Evolutionary conservation across 345 rosid genomes (phyloP), one percentile per base, ranked within the genome.

Genomic region (Cardamine resedifolia): DNA sequence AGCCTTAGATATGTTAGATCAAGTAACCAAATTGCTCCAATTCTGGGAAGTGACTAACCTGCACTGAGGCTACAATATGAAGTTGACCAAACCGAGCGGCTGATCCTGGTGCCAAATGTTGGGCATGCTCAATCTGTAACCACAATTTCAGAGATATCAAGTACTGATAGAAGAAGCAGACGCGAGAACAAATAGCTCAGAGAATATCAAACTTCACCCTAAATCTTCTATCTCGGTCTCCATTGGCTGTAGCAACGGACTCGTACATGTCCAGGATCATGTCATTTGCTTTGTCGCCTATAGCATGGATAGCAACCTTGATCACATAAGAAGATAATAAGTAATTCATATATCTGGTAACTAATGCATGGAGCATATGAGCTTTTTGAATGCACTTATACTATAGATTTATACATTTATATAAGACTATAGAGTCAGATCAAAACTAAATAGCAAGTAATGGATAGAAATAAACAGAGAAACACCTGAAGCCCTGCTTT

Each of bases 231-330:
- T 90, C 95, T 15, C 92, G 78, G 72, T 68, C 80, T 80, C 97
- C 98, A 75, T 83, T 88, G 39, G 80, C 75, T 39, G 81, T 83
- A 60, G 76, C 83, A 31, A 85, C 85, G 0, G 87, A 81, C 70
- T 86, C 77, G 36, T 87, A 88, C 74, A 87, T 79, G 68, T 89
- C 90, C 52, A 90, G 85, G 55, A 89, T 65, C 80, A 86, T 60
- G 80, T 89, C 92, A 75, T 86, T 94, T 56, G 97, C 97, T 81
- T 62, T 91, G 79, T 91, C 97, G 33, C 98, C 98, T 66, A 89
- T 89, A 68, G 98, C 96, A 83, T 94, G 98, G 75, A 94, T 81
- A 44, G 97, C 88, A 70, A 90, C 96, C 97, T 93, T 83, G 58
- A 78, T 67, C 66, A 73, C 58, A 62, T 8, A 23, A 27, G 9